Percentiles rank a stretch among this genome's conserved stretches.
phyloP scores from a whole-genome alignment of 2,329 filamentous ascomycete species.

The Shiraia sp. region DNA sequence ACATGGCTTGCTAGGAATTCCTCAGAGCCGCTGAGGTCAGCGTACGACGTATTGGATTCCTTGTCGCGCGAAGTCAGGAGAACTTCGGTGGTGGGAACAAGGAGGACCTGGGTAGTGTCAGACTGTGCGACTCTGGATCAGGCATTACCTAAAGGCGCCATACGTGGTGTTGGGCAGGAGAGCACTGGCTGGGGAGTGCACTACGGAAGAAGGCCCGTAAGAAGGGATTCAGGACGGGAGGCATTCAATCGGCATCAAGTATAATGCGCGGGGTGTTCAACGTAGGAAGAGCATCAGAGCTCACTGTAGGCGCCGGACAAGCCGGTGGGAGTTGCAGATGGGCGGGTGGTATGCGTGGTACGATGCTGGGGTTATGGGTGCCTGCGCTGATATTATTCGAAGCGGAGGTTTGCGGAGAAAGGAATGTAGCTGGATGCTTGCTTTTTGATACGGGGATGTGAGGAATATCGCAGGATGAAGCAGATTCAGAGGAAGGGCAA shows the following conservation, averaged over 20 bases:
- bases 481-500: neutral
- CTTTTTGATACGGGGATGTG: neutral
- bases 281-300: conserved; percentile 34
- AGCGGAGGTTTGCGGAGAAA: conserved; percentile 17
- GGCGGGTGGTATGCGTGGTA: conserved; percentile 16
- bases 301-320: conserved; percentile 23
- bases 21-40: conserved; percentile 83
- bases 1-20: conserved; percentile 98
- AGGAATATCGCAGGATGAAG: neutral
- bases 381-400: conserved; percentile 20
- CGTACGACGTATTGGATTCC: conserved; percentile 75
- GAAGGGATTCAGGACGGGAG: conserved; percentile 93
- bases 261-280: conserved; percentile 15
- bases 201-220: conserved; percentile 98
- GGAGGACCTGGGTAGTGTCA: conserved; percentile 63
- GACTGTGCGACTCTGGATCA: conserved; percentile 5
- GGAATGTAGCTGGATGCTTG: conserved; percentile 2
- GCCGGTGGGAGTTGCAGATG: conserved; percentile 13
- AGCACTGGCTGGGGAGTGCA: conserved; percentile 87
- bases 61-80: conserved; percentile 85
- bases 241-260: conserved; percentile 70
- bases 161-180: conserved; percentile 85
- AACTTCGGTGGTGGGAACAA: conserved; percentile 91
- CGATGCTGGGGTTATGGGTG: too few species aligned
- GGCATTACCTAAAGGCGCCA: conserved; percentile 14